Evolutionary conservation across 495 filamentous ascomycete species (phyloP).

Genomic region (Hyaloscypha hepaticicola): DNA sequence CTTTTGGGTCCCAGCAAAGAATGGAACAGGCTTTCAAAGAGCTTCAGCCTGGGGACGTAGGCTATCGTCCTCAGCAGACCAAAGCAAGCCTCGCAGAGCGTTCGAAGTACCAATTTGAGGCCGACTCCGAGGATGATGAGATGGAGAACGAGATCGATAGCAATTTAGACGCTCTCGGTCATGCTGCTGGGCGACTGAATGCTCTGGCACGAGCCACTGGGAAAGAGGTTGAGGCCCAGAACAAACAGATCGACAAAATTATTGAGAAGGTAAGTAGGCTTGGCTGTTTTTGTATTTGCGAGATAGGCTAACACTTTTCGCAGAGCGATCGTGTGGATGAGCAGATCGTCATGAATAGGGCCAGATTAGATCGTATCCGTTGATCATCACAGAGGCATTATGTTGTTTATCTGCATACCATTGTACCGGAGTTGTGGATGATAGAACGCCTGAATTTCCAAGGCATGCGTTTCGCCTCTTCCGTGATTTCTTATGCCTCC

Average conservation of each 20-base stretch:
- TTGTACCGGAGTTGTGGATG: slow-evolving; percentile 15
- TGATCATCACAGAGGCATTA: slow-evolving; percentile 29
- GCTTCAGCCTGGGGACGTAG: slow-evolving; percentile 32
- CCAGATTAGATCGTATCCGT: slow-evolving; percentile 61
- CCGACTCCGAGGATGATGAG: slow-evolving; percentile 71
- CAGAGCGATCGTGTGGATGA: slow-evolving; percentile 69
- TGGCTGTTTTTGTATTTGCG: slow-evolving; percentile 32
- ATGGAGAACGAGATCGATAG: slow-evolving; percentile 73
- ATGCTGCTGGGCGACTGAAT: slow-evolving; percentile 63
- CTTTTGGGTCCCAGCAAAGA: slow-evolving; percentile 55
- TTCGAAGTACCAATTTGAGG: slow-evolving; percentile 76
- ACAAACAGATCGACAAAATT: slow-evolving; percentile 71
- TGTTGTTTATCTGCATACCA: slow-evolving; percentile 10
- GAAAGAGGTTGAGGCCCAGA: slow-evolving; percentile 71
- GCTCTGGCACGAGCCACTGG: slow-evolving; percentile 67
- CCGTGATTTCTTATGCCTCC: background rate
- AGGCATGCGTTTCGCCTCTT: background rate
- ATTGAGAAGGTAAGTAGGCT: slow-evolving; percentile 21
- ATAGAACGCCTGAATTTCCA: slow-evolving; percentile 1
- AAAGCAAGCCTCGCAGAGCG: slow-evolving; percentile 63
- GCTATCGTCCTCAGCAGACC: slow-evolving; percentile 17
- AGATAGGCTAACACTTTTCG: slow-evolving; percentile 28
- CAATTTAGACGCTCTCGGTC: slow-evolving; percentile 59
- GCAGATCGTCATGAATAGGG: slow-evolving; percentile 66
- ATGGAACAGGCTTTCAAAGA: slow-evolving; percentile 62